Evolutionary conservation across 495 filamentous ascomycete genomes (phyloP), one percentile per base, ranked within the genome.

Genomic region (Hypomontagnella submonticulosa): DNA sequence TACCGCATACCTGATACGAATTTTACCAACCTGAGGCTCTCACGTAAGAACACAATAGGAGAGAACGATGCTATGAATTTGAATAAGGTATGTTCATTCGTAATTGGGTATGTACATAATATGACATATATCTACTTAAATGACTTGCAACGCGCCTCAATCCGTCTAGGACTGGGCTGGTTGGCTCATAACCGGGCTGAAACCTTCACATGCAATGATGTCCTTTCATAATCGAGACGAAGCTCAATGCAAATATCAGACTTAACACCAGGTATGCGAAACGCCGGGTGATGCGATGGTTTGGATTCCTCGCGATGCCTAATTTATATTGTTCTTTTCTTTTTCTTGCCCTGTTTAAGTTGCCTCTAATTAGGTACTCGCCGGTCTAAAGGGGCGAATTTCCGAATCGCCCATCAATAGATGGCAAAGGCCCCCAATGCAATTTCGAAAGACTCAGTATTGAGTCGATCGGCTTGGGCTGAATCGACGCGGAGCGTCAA

Each of bases 51-150:
- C n/a, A n/a, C 23, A 27, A 27, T 27, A 6, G 23, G 23, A 27
- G 23, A 27, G 3, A 27, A 3, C 23, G 23, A 27, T 27, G 6
- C 23, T 6, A 27, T 27, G 23, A 27, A 27, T 27, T 27, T 2
- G 2, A 27, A 27, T 3, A 27, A 27, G 3, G 23, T 63, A 63
- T 68, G 49, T 59, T 60, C 65, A 63, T 59, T 68, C 19, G 50
- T n/a, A 36, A 61, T 40, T 43, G 60, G 44, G 60, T 69, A 63
- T 69, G 16, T 63, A 69, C 66, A 60, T 56, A 60, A 60, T 49
- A 37, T 69, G 33, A 34, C 38, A 52, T 63, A 52, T 63, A 63
- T 60, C 50, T 63, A 69, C 60, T 40, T 23, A 40, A 40, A 62
- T 49, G 32, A 11, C 16, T 27, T 19, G 12, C 27, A 46, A 44